Conservation (phyloP, 1,284 basidiomycete species). For the Puccinia horiana region DNA sequence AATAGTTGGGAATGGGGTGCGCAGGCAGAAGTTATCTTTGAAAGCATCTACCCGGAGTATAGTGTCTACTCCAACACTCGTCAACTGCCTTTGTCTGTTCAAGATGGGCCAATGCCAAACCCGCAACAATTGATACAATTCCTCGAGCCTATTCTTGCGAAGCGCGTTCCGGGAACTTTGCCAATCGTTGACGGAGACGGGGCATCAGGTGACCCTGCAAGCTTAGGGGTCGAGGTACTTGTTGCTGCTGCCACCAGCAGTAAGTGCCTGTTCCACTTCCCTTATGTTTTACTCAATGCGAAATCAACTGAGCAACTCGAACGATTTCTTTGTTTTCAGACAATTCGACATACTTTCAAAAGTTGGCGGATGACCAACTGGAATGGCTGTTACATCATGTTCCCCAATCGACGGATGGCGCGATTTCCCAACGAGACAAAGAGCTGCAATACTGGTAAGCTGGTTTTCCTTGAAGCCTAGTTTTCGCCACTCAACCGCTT, state of each 20-base stretch:
- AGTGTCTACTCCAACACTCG: conserved; percentile 34
- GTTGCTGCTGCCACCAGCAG: conserved; percentile 62
- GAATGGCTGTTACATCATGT: conserved; percentile 54
- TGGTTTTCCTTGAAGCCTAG: too few relatives aligned
- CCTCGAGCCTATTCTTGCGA: conserved; percentile 28
- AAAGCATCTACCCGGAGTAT: neutral
- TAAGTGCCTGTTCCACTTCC: too few relatives aligned
- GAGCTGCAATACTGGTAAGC: conserved; percentile 52
- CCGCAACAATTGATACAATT: conserved; percentile 26
- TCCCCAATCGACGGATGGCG: conserved; percentile 53
- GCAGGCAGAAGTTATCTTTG: conserved; percentile 33
- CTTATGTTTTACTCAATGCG: too few relatives aligned
- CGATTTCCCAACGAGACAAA: conserved; percentile 55
- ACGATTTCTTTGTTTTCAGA: neutral
- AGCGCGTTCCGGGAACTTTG: neutral
- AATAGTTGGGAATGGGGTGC: conserved; percentile 47
- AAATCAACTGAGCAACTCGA: neutral
- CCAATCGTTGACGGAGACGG: conserved; percentile 59
- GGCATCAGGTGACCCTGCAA: conserved; percentile 78
- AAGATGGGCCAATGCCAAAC: neutral
- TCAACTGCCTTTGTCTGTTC: conserved; percentile 7
- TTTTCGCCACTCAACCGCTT: conserved; percentile 75
- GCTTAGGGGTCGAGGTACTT: conserved; percentile 75
- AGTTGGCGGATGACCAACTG: conserved; percentile 51
- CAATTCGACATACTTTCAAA: conserved; percentile 21